These are phyloP conservation scores for Alternaria sp. DNA, from an alignment of 2,329 filamentous ascomycete genomes.

Conservation along the genomic window DNA sequence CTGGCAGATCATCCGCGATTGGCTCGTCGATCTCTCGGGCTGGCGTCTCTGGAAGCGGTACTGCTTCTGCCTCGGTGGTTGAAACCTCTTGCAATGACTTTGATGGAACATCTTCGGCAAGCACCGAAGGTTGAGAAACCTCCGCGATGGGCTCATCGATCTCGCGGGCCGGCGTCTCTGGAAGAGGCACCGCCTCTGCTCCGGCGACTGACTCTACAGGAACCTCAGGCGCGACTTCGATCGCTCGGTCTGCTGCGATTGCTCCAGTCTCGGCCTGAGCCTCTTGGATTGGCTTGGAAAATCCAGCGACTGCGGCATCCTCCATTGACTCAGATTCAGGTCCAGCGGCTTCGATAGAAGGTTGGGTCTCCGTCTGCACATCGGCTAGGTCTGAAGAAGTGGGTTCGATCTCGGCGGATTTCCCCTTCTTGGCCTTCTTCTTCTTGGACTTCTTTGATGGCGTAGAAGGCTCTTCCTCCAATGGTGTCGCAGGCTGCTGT, in stretches of 20 bases:
- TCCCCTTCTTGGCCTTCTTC: slow-evolving; percentile 34
- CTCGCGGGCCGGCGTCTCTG: background rate
- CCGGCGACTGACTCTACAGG: background rate
- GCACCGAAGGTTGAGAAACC: background rate
- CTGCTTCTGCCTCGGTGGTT: background rate
- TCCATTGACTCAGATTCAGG: background rate
- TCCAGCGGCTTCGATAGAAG: background rate
- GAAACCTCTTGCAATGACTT: background rate
- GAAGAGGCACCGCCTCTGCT: background rate
- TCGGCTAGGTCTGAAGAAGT: background rate
- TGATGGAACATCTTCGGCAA: background rate
- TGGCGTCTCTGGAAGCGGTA: background rate
- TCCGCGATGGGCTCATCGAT: background rate
- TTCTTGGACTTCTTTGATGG: slow-evolving; percentile 54
- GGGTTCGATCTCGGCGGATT: slow-evolving; percentile 8
- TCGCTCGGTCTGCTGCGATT: background rate
- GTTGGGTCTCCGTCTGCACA: background rate
- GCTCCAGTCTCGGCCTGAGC: background rate
- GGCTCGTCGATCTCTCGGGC: background rate
- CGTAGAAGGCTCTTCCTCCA: slow-evolving; percentile 13
- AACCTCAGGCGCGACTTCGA: background rate
- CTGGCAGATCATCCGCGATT: slow-evolving; percentile 8
- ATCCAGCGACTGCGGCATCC: background rate
- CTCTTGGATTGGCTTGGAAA: background rate
- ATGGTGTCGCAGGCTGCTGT: background rate